These are phyloP conservation scores for Ceratocystis variospora DNA, from an alignment of 2,329 filamentous ascomycete species.

Conservation along the genomic window DNA sequence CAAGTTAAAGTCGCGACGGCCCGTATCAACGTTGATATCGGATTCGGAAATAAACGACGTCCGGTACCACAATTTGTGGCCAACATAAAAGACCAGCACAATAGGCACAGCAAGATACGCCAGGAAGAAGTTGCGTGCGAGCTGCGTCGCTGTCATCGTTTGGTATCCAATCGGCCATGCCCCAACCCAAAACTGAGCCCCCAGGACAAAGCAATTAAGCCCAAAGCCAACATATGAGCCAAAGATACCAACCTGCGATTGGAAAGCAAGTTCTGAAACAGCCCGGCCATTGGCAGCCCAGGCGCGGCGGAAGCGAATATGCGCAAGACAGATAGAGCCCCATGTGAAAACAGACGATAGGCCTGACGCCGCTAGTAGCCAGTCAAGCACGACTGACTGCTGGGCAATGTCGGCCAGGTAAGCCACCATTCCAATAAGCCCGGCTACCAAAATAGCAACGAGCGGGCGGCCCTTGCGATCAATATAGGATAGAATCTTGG, in stretches of 20 bases:
- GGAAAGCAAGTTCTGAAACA: conserved; percentile 68
- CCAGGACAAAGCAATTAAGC: conserved; percentile 62
- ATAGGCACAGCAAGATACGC: conserved; percentile 58
- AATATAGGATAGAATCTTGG: conserved; percentile 62
- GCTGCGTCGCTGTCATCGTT: conserved; percentile 30
- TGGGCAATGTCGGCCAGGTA: conserved; percentile 52
- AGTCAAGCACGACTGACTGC: conserved; percentile 52
- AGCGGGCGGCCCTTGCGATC: conserved; percentile 71
- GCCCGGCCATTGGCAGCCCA: conserved; percentile 57
- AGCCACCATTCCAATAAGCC: conserved; percentile 55
- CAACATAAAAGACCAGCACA: conserved; percentile 52
- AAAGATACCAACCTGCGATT: conserved; percentile 59
- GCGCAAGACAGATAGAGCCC: conserved; percentile 74
- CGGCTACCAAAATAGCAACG: conserved; percentile 54
- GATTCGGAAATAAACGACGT: conserved; percentile 52
- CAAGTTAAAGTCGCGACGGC: conserved; percentile 72
- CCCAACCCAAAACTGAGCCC: conserved; percentile 80
- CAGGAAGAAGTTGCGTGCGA: conserved; percentile 57
- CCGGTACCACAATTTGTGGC: conserved; percentile 61
- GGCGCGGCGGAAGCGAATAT: conserved; percentile 80
- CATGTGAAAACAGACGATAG: conserved; percentile 64
- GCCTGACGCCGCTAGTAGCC: conserved; percentile 61
- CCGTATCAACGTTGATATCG: conserved; percentile 80
- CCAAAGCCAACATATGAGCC: conserved; percentile 70
- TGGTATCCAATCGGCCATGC: conserved; percentile 56